These are phyloP conservation scores for Aspergillus ochraceoroseus DNA, from an alignment of 2,329 filamentous ascomycete species.

Conservation along the genomic window DNA sequence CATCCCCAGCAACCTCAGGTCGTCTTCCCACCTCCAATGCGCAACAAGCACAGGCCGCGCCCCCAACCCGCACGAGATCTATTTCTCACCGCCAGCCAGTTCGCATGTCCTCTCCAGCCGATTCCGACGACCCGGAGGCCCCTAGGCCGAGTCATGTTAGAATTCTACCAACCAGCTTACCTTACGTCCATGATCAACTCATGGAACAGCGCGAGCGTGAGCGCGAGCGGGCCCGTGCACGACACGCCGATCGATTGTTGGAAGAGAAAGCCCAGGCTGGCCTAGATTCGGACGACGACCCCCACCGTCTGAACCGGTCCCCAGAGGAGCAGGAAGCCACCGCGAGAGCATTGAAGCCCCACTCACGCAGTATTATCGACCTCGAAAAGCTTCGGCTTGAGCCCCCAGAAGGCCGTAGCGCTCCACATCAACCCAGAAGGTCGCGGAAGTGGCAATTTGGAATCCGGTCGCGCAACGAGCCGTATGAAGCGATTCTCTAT, in stretches of 20 bases:
- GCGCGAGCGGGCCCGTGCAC: constrained; percentile 28
- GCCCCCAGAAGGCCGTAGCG: constrained; percentile 50
- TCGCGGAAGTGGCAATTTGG: constrained; percentile 97
- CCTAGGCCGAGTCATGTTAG: constrained; percentile 78
- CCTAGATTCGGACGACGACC: constrained; percentile 20
- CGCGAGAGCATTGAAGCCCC: constrained; percentile 75
- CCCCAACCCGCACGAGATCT: constrained; percentile 25
- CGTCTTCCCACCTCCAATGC: constrained; percentile 18
- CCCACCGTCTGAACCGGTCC: constrained; percentile 27
- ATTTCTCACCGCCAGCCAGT: constrained; percentile 25
- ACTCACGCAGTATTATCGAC: constrained; percentile 66
- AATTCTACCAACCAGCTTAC: constrained; percentile 84
- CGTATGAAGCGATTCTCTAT: constrained; percentile 88
- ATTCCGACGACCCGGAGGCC: constrained; percentile 36
- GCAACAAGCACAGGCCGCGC: constrained; percentile 20
- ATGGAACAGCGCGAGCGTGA: constrained; percentile 59
- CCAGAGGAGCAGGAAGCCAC: constrained; percentile 76
- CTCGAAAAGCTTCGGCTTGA: constrained; percentile 58
- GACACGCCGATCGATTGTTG: constrained; percentile 37
- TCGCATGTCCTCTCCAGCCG: constrained; percentile 24
- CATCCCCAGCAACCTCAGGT: constrained; percentile 20
- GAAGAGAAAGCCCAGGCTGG: constrained; percentile 36
- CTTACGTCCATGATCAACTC: constrained; percentile 83
- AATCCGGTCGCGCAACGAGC: constrained; percentile 88
- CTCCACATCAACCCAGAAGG: constrained; percentile 49